Conservation (phyloP, 2,329 filamentous ascomycete genomes). For the Fusarium sp. region DNA sequence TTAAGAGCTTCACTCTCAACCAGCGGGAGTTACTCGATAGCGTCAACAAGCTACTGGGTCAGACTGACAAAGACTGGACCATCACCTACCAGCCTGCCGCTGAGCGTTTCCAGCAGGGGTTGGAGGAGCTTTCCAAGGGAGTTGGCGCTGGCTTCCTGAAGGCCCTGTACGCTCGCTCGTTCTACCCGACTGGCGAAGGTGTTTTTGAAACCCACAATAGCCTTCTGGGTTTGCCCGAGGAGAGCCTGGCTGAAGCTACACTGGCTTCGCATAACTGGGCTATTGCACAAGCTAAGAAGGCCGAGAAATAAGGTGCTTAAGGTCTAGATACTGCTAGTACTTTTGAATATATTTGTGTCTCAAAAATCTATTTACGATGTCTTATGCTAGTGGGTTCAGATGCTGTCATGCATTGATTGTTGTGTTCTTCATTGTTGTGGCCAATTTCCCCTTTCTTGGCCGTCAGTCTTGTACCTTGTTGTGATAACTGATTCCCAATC, state of each 20-base stretch:
- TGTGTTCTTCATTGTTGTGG: background rate
- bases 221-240: background rate
- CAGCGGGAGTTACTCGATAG: background rate
- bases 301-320: background rate
- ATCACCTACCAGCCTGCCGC: background rate
- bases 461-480: background rate
- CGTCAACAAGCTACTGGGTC: background rate
- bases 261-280: background rate
- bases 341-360: too few relatives aligned
- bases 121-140: background rate
- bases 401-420: too few relatives aligned
- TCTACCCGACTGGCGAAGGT: background rate
- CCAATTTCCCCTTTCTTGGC: background rate
- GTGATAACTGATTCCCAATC: fast-evolving
- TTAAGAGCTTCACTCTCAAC: background rate
- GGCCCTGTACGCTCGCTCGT: background rate
- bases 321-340: too few relatives aligned
- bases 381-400: background rate
- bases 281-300: background rate
- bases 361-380: too few relatives aligned
- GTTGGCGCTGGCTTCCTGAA: background rate
- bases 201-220: background rate
- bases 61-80: background rate
- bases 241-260: background rate
- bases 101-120: background rate